These are phyloP conservation scores for Citrullus amarus DNA, from an alignment of 306 rosid species.

Conservation along the genomic window DNA sequence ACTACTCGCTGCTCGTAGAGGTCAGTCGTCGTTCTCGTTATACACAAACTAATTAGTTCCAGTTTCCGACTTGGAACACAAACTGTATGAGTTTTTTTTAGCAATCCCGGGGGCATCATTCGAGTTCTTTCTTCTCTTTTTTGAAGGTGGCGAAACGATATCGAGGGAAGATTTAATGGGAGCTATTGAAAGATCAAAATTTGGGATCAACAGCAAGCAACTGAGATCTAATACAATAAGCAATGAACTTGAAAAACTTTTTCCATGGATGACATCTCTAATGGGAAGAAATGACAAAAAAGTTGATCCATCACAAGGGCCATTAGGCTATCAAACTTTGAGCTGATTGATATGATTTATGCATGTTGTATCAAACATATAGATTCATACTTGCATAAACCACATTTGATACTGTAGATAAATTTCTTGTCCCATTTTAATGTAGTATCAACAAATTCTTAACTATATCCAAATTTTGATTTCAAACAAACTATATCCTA, in stretches of 20 bases:
- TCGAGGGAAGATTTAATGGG: slow-evolving; percentile 83
- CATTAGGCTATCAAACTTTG: slow-evolving; percentile 72
- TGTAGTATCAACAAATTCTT: too few relatives aligned
- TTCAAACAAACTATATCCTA: too few relatives aligned
- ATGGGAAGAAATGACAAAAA: slow-evolving; percentile 40
- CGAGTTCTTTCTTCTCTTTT: not conserved
- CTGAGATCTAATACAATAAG: slow-evolving; percentile 38
- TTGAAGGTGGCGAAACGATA: slow-evolving; percentile 63
- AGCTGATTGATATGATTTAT: slow-evolving; percentile 28
- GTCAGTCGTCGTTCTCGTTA: slow-evolving; percentile 17
- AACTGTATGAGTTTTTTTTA: not conserved
- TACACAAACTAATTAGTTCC: not conserved
- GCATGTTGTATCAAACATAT: not conserved
- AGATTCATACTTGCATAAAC: not conserved
- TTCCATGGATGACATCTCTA: slow-evolving; percentile 89
- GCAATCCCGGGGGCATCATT: not conserved
- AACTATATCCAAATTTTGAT: too few relatives aligned
- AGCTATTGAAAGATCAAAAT: slow-evolving; percentile 91
- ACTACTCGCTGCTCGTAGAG: slow-evolving; percentile 91
- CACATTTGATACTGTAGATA: not conserved
- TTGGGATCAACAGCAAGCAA: slow-evolving; percentile 60
- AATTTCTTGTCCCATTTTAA: not conserved
- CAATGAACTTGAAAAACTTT: slow-evolving; percentile 62
- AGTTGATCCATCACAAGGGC: slow-evolving; percentile 46
- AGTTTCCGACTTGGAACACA: not conserved